Conservation (phyloP, 768 basidiomycete species). For the Leccinum subgranulosum region DNA sequence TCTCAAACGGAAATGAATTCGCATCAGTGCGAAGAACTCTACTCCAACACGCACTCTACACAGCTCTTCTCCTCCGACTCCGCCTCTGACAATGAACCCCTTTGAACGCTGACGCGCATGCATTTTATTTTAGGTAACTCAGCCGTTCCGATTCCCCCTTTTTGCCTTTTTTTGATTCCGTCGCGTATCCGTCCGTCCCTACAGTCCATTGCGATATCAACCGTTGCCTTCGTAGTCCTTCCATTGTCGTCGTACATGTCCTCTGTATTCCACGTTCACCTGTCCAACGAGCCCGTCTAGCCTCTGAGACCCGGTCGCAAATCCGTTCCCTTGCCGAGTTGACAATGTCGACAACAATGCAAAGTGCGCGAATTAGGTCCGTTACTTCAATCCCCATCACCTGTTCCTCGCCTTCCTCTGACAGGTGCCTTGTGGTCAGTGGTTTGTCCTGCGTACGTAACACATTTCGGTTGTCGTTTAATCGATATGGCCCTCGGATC, state of each 20-base stretch:
- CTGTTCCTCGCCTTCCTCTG: conserved; percentile 28
- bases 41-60: conserved; percentile 17
- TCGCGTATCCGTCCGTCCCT: conserved; percentile 11
- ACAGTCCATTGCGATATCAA: conserved; percentile 18
- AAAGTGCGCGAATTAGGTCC: conserved; percentile 33
- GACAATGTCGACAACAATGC: conserved; percentile 31
- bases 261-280: conserved; percentile 24
- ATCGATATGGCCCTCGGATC: conserved; percentile 39
- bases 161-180: conserved; percentile 15
- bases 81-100: conserved; percentile 24
- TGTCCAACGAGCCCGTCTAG: conserved; percentile 20
- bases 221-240: conserved; percentile 22
- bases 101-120: conserved; percentile 16
- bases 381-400: conserved; percentile 26
- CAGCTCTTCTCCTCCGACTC: conserved; percentile 17
- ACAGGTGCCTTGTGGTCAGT: conserved; percentile 34
- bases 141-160: conserved; percentile 12
- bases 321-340: conserved; percentile 23
- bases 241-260: conserved; percentile 26
- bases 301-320: conserved; percentile 31
- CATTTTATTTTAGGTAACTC: conserved; percentile 28
- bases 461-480: conserved; percentile 34
- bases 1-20: conserved; percentile 33
- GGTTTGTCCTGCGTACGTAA: conserved; percentile 32
- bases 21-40: conserved; percentile 22